phyloP scores from a whole-genome alignment of 2,329 filamentous ascomycete genomes.

The Didymella exigua region DNA sequence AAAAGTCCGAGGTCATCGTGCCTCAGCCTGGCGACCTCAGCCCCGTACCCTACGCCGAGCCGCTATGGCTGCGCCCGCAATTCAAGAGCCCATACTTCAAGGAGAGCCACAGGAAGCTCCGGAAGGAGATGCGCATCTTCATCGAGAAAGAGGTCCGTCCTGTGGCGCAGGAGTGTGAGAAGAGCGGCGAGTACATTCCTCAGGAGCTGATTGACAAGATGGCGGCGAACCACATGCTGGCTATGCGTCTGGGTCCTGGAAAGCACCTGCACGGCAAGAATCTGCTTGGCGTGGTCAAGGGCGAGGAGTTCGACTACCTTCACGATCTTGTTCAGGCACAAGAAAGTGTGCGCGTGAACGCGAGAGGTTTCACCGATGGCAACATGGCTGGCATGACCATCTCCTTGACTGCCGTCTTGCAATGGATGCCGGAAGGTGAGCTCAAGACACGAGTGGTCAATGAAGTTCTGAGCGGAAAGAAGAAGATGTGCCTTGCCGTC shows the following conservation, averaged over 20 bases:
- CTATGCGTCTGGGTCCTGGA: slow-evolving; percentile 83
- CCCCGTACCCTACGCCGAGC: slow-evolving; percentile 81
- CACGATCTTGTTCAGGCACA: slow-evolving; percentile 79
- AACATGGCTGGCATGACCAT: slow-evolving; percentile 89
- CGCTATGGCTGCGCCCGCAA: slow-evolving; percentile 76
- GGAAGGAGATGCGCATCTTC: slow-evolving; percentile 73
- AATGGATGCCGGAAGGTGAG: slow-evolving; percentile 72
- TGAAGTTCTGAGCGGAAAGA: slow-evolving; percentile 78
- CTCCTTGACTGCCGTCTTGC: slow-evolving; percentile 76
- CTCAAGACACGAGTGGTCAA: slow-evolving; percentile 71
- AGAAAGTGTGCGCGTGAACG: slow-evolving; percentile 72
- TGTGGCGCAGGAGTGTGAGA: slow-evolving; percentile 78
- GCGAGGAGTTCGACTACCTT: slow-evolving; percentile 85
- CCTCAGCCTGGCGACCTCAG: slow-evolving; percentile 74
- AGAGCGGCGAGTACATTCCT: slow-evolving; percentile 71
- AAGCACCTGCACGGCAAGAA: slow-evolving; percentile 76
- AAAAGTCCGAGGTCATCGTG: slow-evolving; percentile 75
- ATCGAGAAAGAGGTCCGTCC: slow-evolving; percentile 72
- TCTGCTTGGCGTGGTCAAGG: slow-evolving; percentile 71
- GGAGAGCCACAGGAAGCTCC: slow-evolving; percentile 72
- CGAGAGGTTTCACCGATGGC: slow-evolving; percentile 82
- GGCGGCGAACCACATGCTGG: slow-evolving; percentile 74
- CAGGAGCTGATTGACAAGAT: slow-evolving; percentile 77
- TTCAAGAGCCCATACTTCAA: slow-evolving; percentile 84
- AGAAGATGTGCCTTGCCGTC: slow-evolving; percentile 87